Base-by-base conservation (phyloP, 495 filamentous ascomycete genomes). In the Aspergillus heteromorphus region DNA sequence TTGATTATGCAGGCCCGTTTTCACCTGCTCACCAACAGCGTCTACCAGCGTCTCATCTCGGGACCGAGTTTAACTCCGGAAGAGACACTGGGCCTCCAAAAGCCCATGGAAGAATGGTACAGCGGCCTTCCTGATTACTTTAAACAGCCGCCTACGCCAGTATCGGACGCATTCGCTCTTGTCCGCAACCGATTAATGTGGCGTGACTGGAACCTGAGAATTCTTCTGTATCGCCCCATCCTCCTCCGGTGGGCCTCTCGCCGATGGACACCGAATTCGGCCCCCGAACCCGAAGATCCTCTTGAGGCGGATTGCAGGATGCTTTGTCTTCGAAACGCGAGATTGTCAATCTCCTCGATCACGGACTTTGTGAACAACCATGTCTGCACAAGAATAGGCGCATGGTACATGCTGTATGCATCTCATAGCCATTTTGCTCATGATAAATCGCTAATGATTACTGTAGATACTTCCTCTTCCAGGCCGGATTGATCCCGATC, bases 401-500 rank as follows among this genome's bases (percentile, higher is more conserved):
- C 73, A 20, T 80, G 77, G 77, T 79, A 80, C 48, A 73, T 76
- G 64, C 71, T 79, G 71, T 77, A 70, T 45, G 75, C 67, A 30
- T 19, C 41, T 16, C 19, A 14, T 29, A 23, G 31, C 16, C 17
- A 45, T 2, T 27, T 11, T 21, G 29, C 45, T 0, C 42, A 16
- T 9, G 31, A 18, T 55, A 55, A 21, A 58, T 40, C 4, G 7
- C 41, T 36, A 14, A 41, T 17, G 11, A 18, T 40, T 42, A n/a
- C 0, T 30, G 42, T 48, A 75, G 72, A 7, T 79, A 81, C 55
- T 81, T 80, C 59, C 72, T 81, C 17, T 81, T 81, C 65, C 78
- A 81, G 65, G 77, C 78, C 16, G 74, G 66, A 11, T 54, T 81
- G 0, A 79, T 81, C 29, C 78, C 78, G 1, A 67, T 75, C 38